Conservation (phyloP, 352 stramenopile species). For the Phytophthora crassamura region DNA sequence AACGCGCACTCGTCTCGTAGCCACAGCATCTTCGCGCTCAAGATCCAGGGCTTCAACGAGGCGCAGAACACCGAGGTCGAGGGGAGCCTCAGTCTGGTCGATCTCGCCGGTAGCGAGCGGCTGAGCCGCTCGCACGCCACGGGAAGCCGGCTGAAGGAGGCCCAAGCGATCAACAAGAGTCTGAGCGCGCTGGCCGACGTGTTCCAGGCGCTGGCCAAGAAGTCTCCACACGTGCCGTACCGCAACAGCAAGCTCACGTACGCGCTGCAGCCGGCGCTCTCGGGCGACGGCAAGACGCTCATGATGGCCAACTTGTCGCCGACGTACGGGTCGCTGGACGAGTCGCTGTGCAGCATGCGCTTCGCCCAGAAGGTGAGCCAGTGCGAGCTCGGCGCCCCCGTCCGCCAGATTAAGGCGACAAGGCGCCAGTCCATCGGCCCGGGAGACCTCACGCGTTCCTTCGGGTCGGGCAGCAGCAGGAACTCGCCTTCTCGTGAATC, state of each 20-base stretch:
- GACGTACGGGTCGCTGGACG: constrained; percentile 93
- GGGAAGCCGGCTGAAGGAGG: constrained; percentile 95
- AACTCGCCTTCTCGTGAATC: constrained; percentile 39
- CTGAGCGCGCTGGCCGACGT: constrained; percentile 98
- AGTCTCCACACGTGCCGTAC: constrained; percentile 96
- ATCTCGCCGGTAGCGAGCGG: constrained; percentile 96
- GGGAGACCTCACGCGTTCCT: constrained; percentile 31
- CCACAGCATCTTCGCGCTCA: constrained; percentile 98
- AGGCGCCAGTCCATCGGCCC: constrained; percentile 39
- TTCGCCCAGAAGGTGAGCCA: constrained; percentile 98
- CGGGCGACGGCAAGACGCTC: constrained; percentile 98
- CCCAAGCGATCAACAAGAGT: constrained; percentile 99
- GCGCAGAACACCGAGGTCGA: constrained; percentile 91
- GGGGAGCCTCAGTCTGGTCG: constrained; percentile 94
- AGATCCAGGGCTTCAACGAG: constrained; percentile 89
- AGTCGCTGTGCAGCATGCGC: constrained; percentile 98
- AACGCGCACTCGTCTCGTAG: constrained; percentile 98
- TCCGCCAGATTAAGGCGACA: constrained; percentile 80
- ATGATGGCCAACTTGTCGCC: constrained; percentile 99
- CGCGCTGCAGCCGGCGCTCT: constrained; percentile 98
- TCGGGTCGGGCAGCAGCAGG: constrained; percentile 15
- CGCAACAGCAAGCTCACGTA: constrained; percentile 99
- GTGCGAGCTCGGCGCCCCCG: constrained; percentile 96
- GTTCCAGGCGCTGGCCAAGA: constrained; percentile 97
- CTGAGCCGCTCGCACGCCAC: constrained; percentile 93